Evolutionary conservation across 139 green algal genomes (phyloP).

Genomic region (Chloropicon primus): DNA sequence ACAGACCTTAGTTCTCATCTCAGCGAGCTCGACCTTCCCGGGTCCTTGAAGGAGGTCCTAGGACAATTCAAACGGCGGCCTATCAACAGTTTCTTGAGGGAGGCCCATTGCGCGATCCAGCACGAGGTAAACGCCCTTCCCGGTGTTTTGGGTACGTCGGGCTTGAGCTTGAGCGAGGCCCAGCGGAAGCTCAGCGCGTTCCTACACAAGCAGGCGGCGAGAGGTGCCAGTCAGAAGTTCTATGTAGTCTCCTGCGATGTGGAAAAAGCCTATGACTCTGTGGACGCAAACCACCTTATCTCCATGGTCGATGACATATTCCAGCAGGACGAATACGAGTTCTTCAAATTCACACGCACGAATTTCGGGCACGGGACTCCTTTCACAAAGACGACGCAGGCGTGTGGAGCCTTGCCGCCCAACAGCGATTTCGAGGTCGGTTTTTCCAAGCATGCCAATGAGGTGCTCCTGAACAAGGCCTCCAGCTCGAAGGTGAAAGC

Average conservation of each 20-base stretch:
- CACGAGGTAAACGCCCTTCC: neutral
- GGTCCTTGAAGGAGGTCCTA: neutral
- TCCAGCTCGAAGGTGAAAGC: neutral
- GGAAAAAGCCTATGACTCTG: neutral
- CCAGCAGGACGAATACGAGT: neutral
- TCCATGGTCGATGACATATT: neutral
- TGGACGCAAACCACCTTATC: neutral
- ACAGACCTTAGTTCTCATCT: too few relatives aligned
- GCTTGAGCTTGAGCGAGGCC: neutral
- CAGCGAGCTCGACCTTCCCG: neutral
- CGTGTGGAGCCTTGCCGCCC: neutral
- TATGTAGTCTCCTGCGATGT: neutral
- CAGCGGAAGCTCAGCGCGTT: neutral
- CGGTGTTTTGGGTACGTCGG: neutral
- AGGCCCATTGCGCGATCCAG: neutral
- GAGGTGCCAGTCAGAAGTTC: neutral
- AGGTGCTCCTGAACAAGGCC: neutral
- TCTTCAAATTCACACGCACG: neutral
- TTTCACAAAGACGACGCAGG: neutral
- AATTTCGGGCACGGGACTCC: neutral
- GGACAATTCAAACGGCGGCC: neutral
- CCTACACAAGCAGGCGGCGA: neutral
- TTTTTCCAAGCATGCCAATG: neutral
- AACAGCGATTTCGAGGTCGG: neutral
- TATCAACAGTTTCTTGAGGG: neutral